phyloP scores from a whole-genome alignment of 495 filamentous ascomycete species.

The Penicillium lagena region DNA sequence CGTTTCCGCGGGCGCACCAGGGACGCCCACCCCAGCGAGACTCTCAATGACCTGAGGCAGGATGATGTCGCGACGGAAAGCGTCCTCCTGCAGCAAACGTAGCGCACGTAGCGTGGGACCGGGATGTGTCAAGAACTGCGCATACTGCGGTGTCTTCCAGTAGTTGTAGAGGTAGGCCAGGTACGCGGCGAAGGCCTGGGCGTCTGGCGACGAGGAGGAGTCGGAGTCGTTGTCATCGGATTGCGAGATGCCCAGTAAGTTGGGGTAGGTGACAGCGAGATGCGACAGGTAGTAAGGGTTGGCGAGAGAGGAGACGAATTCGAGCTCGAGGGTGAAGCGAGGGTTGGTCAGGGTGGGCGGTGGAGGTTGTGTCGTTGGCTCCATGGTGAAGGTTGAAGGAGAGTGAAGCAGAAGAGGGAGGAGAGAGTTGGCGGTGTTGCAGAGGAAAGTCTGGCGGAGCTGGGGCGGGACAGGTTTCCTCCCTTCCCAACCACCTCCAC shows the following conservation, averaged over 20 bases:
- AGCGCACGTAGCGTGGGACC: conserved; percentile 78
- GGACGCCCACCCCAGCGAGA: conserved; percentile 53
- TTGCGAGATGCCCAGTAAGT: conserved; percentile 34
- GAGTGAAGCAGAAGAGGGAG: neutral
- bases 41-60: conserved; percentile 61
- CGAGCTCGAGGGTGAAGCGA: conserved; percentile 35
- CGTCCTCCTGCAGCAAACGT: conserved; percentile 75
- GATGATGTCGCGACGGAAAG: conserved; percentile 76
- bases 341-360: conserved; percentile 37
- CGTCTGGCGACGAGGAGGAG: conserved; percentile 46
- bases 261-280: conserved; percentile 59
- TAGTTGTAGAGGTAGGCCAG: conserved; percentile 76
- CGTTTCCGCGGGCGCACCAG: conserved; percentile 15
- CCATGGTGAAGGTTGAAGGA: conserved; percentile 12
- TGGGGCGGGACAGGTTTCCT: no score
- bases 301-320: conserved; percentile 83
- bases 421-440: neutral
- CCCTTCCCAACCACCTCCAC: no score
- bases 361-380: conserved; percentile 16
- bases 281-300: conserved; percentile 82
- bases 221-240: conserved; percentile 28
- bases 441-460: no score
- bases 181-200: conserved; percentile 69
- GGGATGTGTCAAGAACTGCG: conserved; percentile 74
- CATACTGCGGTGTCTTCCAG: conserved; percentile 75